Conservation (phyloP, 768 basidiomycete genomes). For the Boletellus emodensis region DNA sequence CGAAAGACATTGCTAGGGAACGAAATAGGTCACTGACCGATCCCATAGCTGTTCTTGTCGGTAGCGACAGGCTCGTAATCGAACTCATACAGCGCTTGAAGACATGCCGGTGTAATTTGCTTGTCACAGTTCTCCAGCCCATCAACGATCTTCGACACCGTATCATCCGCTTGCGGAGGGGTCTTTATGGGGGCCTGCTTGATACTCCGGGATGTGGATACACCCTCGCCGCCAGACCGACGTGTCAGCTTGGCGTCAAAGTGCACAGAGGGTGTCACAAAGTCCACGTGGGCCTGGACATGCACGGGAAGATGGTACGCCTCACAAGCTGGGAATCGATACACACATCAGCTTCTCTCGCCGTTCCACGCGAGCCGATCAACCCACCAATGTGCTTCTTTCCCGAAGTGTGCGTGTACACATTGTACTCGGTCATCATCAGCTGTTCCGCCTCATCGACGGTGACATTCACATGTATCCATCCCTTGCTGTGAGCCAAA, state of each 20-base stretch:
- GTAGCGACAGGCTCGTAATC: slow-evolving; percentile 26
- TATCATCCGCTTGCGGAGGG: slow-evolving; percentile 20
- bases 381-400: slow-evolving; percentile 22
- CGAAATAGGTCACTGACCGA: slow-evolving; percentile 30
- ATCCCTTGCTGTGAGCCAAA: slow-evolving; percentile 16
- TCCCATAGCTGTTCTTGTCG: slow-evolving; percentile 44
- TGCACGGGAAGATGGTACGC: slow-evolving; percentile 31
- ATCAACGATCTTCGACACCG: too few relatives aligned
- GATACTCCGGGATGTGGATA: slow-evolving; percentile 19
- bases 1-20: neutral
- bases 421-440: slow-evolving; percentile 32
- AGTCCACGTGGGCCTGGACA: slow-evolving; percentile 31
- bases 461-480: slow-evolving; percentile 26
- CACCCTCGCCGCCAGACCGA: slow-evolving; percentile 23
- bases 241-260: slow-evolving; percentile 28
- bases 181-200: neutral
- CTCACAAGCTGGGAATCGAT: slow-evolving; percentile 23
- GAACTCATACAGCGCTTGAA: slow-evolving; percentile 8
- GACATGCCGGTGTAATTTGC: too few relatives aligned
- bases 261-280: slow-evolving; percentile 35
- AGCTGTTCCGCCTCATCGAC: slow-evolving; percentile 31
- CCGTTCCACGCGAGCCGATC: too few relatives aligned
- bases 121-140: too few relatives aligned
- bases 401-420: slow-evolving; percentile 24
- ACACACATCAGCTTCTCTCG: too few relatives aligned